A percentile compares a stretch with the other conserved stretches of the same genome.
Conservation (phyloP, 225 moss, liverwort and hornwort species). For the Marchantia paleacea region DNA sequence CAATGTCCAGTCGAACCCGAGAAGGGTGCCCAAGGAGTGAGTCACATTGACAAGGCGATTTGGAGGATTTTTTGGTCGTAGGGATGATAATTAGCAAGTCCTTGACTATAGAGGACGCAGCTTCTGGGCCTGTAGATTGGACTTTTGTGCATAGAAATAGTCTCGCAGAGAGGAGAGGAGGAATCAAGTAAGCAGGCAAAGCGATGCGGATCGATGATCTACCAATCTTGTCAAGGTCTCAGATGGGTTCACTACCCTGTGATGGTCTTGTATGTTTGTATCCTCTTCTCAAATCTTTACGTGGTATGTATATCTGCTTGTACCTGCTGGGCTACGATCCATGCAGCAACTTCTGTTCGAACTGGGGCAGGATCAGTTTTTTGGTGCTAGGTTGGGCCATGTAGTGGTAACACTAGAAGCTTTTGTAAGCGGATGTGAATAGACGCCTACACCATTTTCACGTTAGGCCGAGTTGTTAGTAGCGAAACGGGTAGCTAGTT, state of each 20-base stretch:
- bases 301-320: constrained; percentile 4
- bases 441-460: background rate
- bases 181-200: background rate
- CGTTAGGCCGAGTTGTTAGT: background rate
- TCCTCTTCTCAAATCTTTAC: constrained; percentile 7
- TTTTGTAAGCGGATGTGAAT: background rate
- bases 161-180: background rate
- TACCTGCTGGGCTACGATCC: constrained; percentile 11
- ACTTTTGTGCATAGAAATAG: constrained; percentile 7
- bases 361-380: background rate
- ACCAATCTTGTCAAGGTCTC: constrained; percentile 5
- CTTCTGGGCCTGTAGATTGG: background rate
- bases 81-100: background rate
- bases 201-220: background rate
- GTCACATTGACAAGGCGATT: background rate
- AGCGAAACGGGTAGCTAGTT: background rate
- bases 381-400: background rate
- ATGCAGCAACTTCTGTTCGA: background rate
- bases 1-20: background rate
- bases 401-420: background rate
- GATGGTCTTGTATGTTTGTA: constrained; percentile 8
- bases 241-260: constrained; percentile 6
- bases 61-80: constrained; percentile 1
- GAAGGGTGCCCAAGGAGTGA: background rate
- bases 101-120: background rate